These are phyloP conservation scores for Pichia occidentalis DNA, from an alignment of 805 yeast genomes.

Conservation along the genomic window DNA sequence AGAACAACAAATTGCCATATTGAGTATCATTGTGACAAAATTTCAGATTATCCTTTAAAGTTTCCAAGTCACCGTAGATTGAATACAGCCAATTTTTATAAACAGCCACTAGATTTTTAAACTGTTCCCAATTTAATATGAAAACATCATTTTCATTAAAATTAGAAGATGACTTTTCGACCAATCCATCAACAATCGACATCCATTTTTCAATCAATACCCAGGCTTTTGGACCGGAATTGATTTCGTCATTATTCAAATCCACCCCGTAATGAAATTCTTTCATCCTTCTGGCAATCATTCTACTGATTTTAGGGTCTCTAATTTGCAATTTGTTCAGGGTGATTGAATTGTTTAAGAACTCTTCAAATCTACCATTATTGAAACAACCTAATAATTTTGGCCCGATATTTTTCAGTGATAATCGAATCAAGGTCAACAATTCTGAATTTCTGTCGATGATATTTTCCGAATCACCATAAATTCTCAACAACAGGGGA, in stretches of 20 bases:
- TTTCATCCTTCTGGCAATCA: conserved; percentile 94
- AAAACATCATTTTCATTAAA: conserved; percentile 36
- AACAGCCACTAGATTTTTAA: conserved; percentile 39
- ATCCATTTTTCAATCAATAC: conserved; percentile 67
- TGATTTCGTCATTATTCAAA: conserved; percentile 49
- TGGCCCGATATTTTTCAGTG: conserved; percentile 81
- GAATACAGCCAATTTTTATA: conserved; percentile 60
- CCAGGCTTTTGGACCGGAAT: conserved; percentile 66
- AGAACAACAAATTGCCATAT: conserved; percentile 81
- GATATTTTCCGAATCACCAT: conserved; percentile 81
- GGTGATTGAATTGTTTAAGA: conserved; percentile 74
- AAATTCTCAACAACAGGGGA: conserved; percentile 72
- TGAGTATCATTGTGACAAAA: conserved; percentile 97
- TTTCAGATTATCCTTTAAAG: conserved; percentile 45
- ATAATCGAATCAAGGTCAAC: conserved; percentile 61
- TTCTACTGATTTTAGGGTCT: conserved; percentile 66
- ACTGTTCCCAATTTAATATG: conserved; percentile 42
- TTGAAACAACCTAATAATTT: conserved; percentile 78
- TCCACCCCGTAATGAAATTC: conserved; percentile 81
- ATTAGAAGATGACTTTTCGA: conserved; percentile 32
- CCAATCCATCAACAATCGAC: conserved; percentile 35
- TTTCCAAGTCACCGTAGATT: conserved; percentile 37
- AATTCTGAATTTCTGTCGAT: conserved; percentile 84
- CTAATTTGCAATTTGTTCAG: conserved; percentile 68
- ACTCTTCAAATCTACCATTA: conserved; percentile 94